Evolutionary conservation across 2,329 filamentous ascomycete genomes (phyloP), one percentile per base, ranked within the genome.

Genomic region (Celoporthe dispersa): DNA sequence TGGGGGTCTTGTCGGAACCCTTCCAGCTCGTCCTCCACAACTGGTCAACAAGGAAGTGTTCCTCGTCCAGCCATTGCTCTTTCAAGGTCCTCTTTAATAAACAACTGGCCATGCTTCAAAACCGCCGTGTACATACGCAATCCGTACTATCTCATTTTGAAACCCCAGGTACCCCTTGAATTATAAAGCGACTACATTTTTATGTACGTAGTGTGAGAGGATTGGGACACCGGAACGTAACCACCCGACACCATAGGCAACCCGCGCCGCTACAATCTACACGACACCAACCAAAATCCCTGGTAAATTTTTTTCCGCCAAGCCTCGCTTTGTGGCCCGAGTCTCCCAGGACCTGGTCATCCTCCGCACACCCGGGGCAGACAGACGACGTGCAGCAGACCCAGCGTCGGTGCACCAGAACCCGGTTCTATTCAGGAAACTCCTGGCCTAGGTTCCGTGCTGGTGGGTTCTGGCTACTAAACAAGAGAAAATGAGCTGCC

Each of bases 221-320:
- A 61, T 61, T 61, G 22, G 60, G 48, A 39, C 6, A 33, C 28
- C 68, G 65, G 68, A 70, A 37, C 65, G 44, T 68, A 31, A n/a
- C 2, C 25, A 39, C 68, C 60, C 68, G 68, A 37, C 25, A 8
- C 19, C n/a, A 37, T 48, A 59, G 39, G 68, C 22, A 53, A 28
- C 11, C 5, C 31, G 16, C 55, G 48, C 19, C 19, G 41, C 68
- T 41, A 57, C 28, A 37, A 64, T 37, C 11, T 64, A 64, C 35
- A 37, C 41, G 28, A 59, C 44, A 41, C 51, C 37, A 44, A 37
- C 35, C 51, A 60, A 28, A 67, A 31, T 6, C n/a, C 35, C 28
- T 11, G 33, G 11, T 31, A 44, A 25, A 28, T 16, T 31, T 25
- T 16, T 31, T 25, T 63, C 60, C 60, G 37, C 37, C 37, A 19